Evolutionary conservation across 106 monocot genomes (phyloP), one percentile per base, ranked within the genome.

Genomic region (Dactylorhiza incarnata): DNA sequence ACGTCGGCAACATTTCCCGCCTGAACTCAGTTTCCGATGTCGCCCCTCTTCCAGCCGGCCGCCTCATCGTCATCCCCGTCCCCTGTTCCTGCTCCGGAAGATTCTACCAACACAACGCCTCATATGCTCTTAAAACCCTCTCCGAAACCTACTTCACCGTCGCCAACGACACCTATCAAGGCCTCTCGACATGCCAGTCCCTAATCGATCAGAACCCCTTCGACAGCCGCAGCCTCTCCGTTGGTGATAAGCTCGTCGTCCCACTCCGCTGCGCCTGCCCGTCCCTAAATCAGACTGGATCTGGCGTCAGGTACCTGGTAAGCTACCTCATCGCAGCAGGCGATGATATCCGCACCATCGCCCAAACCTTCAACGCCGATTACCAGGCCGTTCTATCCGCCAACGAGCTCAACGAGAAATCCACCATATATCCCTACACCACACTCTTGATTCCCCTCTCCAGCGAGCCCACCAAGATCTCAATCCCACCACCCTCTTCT

Each of bases 251-350:
- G 4, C 1, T 93, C 45, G 7, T 10, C 17, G 89, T 91, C 7
- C 96, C 96, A 4, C 59, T 96, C 19, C 73, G 96, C 5, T 96
- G 96, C 81, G 93, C 89, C 19, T 96, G 96, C 82, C 93, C 96
- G 12, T 82, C 83, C 22, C 0, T 9, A 49, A 72, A 69, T 49
- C 96, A 96, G 80, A 69, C 65, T 45, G 54, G 56, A 58, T 19
- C 61, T 10, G 96, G 96, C 5, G 11, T 73, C 62, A 85, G 71
- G 79, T 90, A 84, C 78, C 68, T 93, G 16, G 78, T 93, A 9
- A 87, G 69, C 71, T 97, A 97, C 73, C 7, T 86, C 13, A 74
- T 87, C 59, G 78, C 75, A 3, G 73, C 51, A 78, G 81, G 58
- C 0, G 96, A 97, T 61, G 55, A 79, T 58, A 58, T 86, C 26